phyloP scores from a whole-genome alignment of 2,329 filamentous ascomycete genomes.

The Colletotrichum cordylinicola region DNA sequence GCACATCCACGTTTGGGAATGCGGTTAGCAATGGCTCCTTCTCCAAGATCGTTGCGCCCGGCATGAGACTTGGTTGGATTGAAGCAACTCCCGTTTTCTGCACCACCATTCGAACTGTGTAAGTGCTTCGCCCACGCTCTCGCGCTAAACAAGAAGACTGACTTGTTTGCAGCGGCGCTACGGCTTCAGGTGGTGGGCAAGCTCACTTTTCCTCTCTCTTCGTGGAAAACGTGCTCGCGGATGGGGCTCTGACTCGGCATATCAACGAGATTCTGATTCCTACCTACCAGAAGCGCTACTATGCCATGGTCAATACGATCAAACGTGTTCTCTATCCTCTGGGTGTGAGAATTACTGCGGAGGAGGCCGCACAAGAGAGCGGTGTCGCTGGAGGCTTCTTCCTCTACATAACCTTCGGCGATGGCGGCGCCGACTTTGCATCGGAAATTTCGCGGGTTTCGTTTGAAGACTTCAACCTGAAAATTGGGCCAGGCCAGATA shows the following conservation, averaged over 20 bases:
- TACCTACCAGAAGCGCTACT: neutral
- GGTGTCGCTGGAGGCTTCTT: constrained; percentile 63
- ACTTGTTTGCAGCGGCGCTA: constrained; percentile 59
- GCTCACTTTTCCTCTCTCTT: neutral
- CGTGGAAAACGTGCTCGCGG: constrained; percentile 43
- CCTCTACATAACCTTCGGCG: constrained; percentile 65
- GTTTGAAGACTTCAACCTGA: constrained; percentile 58
- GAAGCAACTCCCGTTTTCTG: constrained; percentile 68
- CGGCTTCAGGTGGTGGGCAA: constrained; percentile 31
- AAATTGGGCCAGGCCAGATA: constrained; percentile 59
- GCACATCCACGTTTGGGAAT: constrained; percentile 77
- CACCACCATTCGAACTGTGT: constrained; percentile 56
- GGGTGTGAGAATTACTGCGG: constrained; percentile 42
- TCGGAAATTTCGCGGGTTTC: constrained; percentile 52
- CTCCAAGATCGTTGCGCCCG: constrained; percentile 84
- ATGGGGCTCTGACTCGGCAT: constrained; percentile 48
- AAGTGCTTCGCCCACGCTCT: constrained; percentile 35
- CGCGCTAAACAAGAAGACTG: neutral
- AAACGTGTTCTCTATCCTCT: neutral
- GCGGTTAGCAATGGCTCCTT: constrained; percentile 89
- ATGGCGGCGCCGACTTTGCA: constrained; percentile 35
- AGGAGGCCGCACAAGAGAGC: neutral
- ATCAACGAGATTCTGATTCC: constrained; percentile 48
- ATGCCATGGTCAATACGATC: neutral
- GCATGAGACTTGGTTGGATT: constrained; percentile 83